Base-by-base conservation (phyloP, 345 rosid species). In the Tarenaya hassleriana region DNA sequence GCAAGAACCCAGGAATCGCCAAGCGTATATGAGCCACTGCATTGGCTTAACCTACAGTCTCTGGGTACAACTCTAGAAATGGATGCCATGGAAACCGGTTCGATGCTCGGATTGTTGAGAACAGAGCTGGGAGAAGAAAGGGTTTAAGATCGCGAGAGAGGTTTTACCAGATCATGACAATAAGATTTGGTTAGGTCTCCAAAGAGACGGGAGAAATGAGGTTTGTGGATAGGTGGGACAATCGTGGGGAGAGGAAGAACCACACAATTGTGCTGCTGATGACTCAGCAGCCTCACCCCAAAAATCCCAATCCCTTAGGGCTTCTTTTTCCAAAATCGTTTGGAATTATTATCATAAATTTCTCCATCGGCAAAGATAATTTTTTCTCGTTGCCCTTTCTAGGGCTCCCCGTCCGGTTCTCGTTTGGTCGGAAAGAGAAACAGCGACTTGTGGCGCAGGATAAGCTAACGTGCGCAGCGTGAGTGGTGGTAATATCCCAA, bases 61-160 rank as follows among this genome's bases (percentile, higher is more conserved):
- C 72, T 74, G 38, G 69, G 65, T 35, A 77, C 56, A 56, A 80
- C 29, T 65, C 81, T 73, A n/a, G 89, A 86, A 53, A 79, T 73
- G 41, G 94, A 78, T 5, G 82, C 86, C 97, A 84, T 86, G 45
- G 29, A 21, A 44, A 41, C 10, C 29, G 5, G n/a, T 24, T 24
- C 29, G 29, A 24, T 2, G 29, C 29, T 24, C 5, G 29, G 29
- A 24, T 24, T 24, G n/a, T n/a, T 5, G 34, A 14, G n/a, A 5
- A 5, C 12, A 46, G 14, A 19, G 40, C 3, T 7, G 10, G 3
- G 53, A 18, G 6, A 7, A 13, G 45, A 17, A 40, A 53, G 51
- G 66, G 20, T 41, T 48, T 49, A 39, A 12, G 35, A 47, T 10
- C 15, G 45, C 18, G 33, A 31, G 20, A 13, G 32, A 52, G 44